These are phyloP conservation scores for Peronospora farinosa DNA, from an alignment of 352 stramenopile genomes.

Conservation along the genomic window DNA sequence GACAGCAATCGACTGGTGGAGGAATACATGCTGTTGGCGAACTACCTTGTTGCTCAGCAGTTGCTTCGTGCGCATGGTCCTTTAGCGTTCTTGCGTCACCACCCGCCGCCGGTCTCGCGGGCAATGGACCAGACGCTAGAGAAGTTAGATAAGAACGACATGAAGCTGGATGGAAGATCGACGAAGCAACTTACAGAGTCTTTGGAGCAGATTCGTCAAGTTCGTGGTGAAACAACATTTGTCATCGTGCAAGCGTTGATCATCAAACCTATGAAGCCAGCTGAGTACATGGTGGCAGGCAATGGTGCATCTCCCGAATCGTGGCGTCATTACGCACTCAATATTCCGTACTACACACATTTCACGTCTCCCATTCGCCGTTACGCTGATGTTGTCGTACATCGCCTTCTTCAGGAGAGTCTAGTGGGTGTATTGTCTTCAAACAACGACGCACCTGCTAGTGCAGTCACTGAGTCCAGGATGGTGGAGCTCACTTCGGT, in stretches of 20 bases:
- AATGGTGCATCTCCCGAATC: conserved; percentile 50
- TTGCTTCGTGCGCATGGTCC: conserved; percentile 85
- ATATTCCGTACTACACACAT: conserved; percentile 97
- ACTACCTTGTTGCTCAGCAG: conserved; percentile 95
- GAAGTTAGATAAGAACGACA: conserved; percentile 42
- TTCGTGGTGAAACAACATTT: conserved; percentile 72
- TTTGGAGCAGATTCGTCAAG: conserved; percentile 66
- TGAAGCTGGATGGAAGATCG: conserved; percentile 78
- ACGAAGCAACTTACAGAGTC: conserved; percentile 83
- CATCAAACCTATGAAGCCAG: conserved; percentile 92
- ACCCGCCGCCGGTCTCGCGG: conserved; percentile 64
- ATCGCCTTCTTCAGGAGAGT: conserved; percentile 59
- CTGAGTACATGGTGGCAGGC: conserved; percentile 90
- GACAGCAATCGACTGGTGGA: conserved; percentile 94
- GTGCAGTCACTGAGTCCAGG: conserved; percentile 19
- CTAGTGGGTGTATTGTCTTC: conserved; percentile 15
- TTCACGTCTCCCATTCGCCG: conserved; percentile 96
- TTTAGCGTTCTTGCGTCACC: conserved; percentile 87
- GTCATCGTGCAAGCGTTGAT: conserved; percentile 89
- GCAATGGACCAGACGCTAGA: conserved; percentile 44
- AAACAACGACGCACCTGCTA: conserved; percentile 1
- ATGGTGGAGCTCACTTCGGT: conserved; percentile 42
- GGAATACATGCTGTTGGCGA: conserved; percentile 98
- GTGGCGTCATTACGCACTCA: conserved; percentile 94
- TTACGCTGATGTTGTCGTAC: conserved; percentile 86